These are phyloP conservation scores for Coffea eugenioides DNA, from an alignment of 257 asterid genomes.

Conservation along the genomic window DNA sequence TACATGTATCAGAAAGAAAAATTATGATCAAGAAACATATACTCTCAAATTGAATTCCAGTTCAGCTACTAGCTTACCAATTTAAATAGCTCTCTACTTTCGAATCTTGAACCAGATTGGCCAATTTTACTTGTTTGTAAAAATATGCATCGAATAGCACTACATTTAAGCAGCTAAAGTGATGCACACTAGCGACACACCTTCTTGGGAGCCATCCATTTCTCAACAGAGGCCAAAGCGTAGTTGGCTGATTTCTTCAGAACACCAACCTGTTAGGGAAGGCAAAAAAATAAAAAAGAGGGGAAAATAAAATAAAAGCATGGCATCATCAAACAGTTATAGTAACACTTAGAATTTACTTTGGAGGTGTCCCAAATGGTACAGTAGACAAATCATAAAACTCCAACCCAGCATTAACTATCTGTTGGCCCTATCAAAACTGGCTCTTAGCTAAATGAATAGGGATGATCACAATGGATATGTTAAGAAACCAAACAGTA, in stretches of 20 bases:
- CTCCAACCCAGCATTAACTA: neutral
- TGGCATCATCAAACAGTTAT: neutral
- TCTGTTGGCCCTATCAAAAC: neutral
- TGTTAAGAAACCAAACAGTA: neutral
- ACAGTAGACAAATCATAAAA: neutral
- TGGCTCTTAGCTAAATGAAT: neutral
- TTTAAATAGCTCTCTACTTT: neutral
- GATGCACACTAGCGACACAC: conserved; percentile 23
- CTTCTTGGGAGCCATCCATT: conserved; percentile 90
- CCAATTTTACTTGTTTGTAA: neutral
- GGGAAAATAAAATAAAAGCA: too few species aligned
- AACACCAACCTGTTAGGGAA: conserved; percentile 59
- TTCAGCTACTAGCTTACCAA: neutral
- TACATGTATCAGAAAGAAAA: neutral
- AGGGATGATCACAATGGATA: neutral
- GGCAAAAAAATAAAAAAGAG: too few species aligned
- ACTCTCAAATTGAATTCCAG: neutral
- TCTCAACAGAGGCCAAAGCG: conserved; percentile 45
- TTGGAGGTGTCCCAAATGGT: neutral
- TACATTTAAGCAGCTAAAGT: neutral
- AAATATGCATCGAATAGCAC: neutral
- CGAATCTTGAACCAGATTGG: neutral
- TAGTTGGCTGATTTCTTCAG: conserved; percentile 63
- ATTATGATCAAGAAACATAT: neutral
- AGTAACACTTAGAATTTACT: neutral